These are phyloP conservation scores for Tremellales sp. DNA, from an alignment of 1,284 basidiomycete species.

Conservation along the genomic window DNA sequence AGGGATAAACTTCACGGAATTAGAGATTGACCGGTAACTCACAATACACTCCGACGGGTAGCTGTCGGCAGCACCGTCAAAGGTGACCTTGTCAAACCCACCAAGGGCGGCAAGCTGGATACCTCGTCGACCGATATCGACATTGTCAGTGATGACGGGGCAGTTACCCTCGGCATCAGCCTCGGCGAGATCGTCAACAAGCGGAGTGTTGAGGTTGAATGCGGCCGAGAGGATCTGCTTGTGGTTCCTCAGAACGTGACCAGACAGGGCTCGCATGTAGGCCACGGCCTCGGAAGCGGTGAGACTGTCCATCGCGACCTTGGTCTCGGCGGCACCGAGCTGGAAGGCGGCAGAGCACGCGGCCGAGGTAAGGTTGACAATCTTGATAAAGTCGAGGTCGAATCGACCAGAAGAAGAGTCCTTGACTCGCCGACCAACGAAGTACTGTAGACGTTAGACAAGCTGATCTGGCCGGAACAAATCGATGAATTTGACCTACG, in stretches of 20 bases:
- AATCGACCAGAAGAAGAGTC: neutral
- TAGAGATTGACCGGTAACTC: no score
- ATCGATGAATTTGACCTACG: neutral
- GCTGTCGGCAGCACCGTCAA: neutral
- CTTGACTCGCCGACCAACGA: neutral
- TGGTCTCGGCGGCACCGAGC: neutral
- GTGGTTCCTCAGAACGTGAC: neutral
- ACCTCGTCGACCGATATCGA: neutral
- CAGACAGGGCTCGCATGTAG: neutral
- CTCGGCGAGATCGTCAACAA: neutral
- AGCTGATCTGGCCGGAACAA: no score
- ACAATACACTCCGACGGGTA: neutral
- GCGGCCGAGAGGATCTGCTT: neutral
- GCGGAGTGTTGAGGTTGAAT: neutral
- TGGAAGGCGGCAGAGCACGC: neutral
- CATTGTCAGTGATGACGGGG: neutral
- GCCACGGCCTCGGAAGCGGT: neutral
- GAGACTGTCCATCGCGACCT: neutral
- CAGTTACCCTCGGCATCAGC: neutral
- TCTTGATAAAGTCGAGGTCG: neutral
- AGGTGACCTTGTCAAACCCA: neutral
- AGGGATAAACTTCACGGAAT: neutral
- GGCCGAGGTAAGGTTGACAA: neutral
- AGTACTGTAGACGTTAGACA: neutral
- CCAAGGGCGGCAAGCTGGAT: neutral